phyloP scores from a whole-genome alignment of 805 yeast species.

The Candida morakotiae region DNA sequence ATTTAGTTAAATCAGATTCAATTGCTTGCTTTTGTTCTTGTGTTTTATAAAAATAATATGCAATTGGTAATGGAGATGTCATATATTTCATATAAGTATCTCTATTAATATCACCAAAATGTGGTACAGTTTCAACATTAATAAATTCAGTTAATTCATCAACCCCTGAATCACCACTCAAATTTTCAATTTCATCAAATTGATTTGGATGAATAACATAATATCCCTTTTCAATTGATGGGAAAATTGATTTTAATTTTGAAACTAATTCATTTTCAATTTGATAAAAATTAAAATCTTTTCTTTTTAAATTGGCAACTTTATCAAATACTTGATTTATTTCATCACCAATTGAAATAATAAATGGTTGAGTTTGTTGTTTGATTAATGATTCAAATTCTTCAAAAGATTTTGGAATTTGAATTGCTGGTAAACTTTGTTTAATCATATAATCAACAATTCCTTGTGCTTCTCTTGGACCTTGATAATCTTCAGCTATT shows the following conservation, averaged over 20 bases:
- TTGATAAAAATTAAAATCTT: conserved; percentile 54
- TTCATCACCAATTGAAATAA: conserved; percentile 47
- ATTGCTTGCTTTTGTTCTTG: conserved; percentile 62
- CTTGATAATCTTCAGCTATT: conserved; percentile 63
- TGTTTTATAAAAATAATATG: conserved; percentile 78
- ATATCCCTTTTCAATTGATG: conserved; percentile 28
- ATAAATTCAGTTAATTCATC: conserved; percentile 46
- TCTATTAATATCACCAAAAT: conserved; percentile 84
- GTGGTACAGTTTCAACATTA: conserved; percentile 66
- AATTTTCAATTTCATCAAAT: conserved; percentile 45
- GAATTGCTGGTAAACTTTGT: conserved; percentile 71
- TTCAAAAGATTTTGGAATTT: conserved; percentile 39
- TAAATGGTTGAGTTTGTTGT: conserved; percentile 47
- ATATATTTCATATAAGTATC: conserved; percentile 73
- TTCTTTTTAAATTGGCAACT: conserved; percentile 63
- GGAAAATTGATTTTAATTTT: conserved; percentile 31
- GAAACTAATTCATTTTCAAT: conserved; percentile 38
- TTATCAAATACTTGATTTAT: conserved; percentile 54
- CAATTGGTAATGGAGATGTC: conserved; percentile 70
- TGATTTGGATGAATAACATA: conserved; percentile 46
- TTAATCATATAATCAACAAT: conserved; percentile 77
- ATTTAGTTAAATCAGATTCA: conserved; percentile 47
- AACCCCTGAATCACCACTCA: conserved; percentile 18
- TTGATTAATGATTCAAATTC: conserved; percentile 49
- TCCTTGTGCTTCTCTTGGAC: conserved; percentile 78